Conservation (phyloP, 768 basidiomycete genomes). For the Flagelloscypha sp. region DNA sequence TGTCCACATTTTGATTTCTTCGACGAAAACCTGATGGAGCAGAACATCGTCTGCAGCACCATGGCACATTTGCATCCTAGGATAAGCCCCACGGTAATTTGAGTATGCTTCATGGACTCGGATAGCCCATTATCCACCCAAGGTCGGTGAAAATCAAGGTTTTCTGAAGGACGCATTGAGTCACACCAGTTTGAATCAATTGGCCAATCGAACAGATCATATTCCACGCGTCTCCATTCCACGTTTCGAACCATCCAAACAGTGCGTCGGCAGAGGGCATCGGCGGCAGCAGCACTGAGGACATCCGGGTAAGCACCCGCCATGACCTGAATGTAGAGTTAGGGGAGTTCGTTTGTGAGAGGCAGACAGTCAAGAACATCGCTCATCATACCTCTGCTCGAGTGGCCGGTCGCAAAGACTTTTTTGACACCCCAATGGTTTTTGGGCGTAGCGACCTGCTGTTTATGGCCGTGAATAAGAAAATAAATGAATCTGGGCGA, state of each 20-base stretch:
- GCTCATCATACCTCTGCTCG: slow-evolving; percentile 56
- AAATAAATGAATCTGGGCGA: too few species aligned
- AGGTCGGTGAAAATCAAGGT: too few species aligned
- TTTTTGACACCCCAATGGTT: slow-evolving; percentile 36
- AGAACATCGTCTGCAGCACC: slow-evolving; percentile 46
- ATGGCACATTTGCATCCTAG: slow-evolving; percentile 49
- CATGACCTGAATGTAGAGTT: too few species aligned
- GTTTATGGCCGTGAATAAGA: too few species aligned
- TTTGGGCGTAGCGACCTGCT: slow-evolving; percentile 39
- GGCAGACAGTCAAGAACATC: too few species aligned
- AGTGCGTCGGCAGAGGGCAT: slow-evolving; percentile 47
- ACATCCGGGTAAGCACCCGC: slow-evolving; percentile 42
- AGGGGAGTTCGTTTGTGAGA: too few species aligned
- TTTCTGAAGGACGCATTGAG: too few species aligned
- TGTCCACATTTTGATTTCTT: slow-evolving; percentile 50
- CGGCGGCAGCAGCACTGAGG: slow-evolving; percentile 38
- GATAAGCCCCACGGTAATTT: slow-evolving; percentile 41
- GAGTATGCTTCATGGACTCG: slow-evolving; percentile 39
- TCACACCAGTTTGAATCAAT: slow-evolving; percentile 32
- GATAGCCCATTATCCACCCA: too few species aligned
- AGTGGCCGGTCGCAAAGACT: slow-evolving; percentile 44
- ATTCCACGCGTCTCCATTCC: slow-evolving; percentile 42
- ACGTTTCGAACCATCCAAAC: slow-evolving; percentile 46
- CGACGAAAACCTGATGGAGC: slow-evolving; percentile 39
- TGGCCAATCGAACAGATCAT: slow-evolving; percentile 35